Evolutionary conservation across 257 asterid species (phyloP).

Genomic region (Handroanthus guayacan): DNA sequence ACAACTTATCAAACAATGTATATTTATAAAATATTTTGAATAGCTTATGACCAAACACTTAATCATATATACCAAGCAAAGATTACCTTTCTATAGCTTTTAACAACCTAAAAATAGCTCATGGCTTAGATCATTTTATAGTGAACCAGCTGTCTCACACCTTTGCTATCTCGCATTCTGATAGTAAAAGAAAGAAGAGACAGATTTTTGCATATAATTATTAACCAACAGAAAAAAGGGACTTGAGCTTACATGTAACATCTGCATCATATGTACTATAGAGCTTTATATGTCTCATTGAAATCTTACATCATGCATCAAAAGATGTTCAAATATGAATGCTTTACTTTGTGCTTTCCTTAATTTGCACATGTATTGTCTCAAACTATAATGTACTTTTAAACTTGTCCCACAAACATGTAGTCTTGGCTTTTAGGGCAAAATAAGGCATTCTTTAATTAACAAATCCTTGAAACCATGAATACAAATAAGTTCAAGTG

Average conservation of each 20-base stretch:
- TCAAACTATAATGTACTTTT: conserved; percentile 22
- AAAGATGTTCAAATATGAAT: conserved; percentile 36
- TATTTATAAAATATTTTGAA: no score
- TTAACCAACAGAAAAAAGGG: conserved; percentile 14
- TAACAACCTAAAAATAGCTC: not conserved
- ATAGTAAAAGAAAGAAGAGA: not conserved
- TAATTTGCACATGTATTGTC: conserved; percentile 24
- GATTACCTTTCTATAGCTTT: not conserved
- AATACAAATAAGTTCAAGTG: not conserved
- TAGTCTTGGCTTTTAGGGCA: conserved; percentile 30
- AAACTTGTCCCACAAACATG: conserved; percentile 15
- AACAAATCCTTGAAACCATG: conserved; percentile 21
- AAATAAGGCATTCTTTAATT: not conserved
- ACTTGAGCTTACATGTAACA: not conserved
- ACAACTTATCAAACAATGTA: no score
- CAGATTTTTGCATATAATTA: conserved; percentile 16
- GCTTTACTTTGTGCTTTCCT: conserved; percentile 40
- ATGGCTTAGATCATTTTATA: not conserved
- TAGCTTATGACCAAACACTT: no score
- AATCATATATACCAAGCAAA: not conserved
- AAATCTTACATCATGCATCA: conserved; percentile 28
- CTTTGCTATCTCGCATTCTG: not conserved
- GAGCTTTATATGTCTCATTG: not conserved
- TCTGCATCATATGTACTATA: not conserved
- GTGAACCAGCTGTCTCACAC: no score